A percentile compares a stretch with the other conserved stretches of the same genome.
These are phyloP conservation scores for Suaeda aralocaspica DNA, from an alignment of 148 eudicot species.

Conservation along the genomic window DNA sequence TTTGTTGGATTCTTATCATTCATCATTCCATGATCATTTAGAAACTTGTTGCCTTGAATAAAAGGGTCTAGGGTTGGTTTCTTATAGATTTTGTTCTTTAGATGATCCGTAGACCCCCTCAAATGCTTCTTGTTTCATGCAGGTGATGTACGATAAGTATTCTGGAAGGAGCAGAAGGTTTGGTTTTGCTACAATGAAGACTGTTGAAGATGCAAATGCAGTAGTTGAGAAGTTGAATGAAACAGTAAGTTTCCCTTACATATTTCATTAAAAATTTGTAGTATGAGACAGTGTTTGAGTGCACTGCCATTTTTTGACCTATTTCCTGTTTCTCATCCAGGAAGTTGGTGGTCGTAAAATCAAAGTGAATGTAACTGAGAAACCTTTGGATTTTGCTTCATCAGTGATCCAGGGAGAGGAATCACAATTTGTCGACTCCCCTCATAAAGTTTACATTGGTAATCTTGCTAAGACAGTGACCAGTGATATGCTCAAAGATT, in stretches of 20 bases:
- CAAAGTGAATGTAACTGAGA: constrained; percentile 87
- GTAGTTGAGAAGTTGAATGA: constrained; percentile 80
- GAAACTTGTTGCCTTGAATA: not conserved
- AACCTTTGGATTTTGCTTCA: constrained; percentile 47
- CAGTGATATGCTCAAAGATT: constrained; percentile 52
- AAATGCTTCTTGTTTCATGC: not conserved
- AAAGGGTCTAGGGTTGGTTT: not conserved
- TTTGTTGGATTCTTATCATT: too few species aligned
- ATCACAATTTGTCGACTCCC: constrained; percentile 76
- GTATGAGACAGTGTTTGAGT: not conserved
- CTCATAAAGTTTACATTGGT: constrained; percentile 81
- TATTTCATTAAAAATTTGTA: not conserved
- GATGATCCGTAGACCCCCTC: not conserved
- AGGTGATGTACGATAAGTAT: constrained; percentile 94
- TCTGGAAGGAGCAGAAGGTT: constrained; percentile 82
- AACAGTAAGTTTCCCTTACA: constrained; percentile 44
- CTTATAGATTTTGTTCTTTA: not conserved
- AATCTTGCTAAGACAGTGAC: constrained; percentile 93
- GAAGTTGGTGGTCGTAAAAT: constrained; percentile 79
- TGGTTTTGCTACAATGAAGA: constrained; percentile 88
- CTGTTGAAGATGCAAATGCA: constrained; percentile 86
- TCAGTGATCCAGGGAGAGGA: constrained; percentile 59
- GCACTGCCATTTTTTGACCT: not conserved
- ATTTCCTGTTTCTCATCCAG: constrained; percentile 26
- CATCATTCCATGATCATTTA: not conserved